Conservation (phyloP, 805 yeast species). For the Suhomyces emberorum region DNA sequence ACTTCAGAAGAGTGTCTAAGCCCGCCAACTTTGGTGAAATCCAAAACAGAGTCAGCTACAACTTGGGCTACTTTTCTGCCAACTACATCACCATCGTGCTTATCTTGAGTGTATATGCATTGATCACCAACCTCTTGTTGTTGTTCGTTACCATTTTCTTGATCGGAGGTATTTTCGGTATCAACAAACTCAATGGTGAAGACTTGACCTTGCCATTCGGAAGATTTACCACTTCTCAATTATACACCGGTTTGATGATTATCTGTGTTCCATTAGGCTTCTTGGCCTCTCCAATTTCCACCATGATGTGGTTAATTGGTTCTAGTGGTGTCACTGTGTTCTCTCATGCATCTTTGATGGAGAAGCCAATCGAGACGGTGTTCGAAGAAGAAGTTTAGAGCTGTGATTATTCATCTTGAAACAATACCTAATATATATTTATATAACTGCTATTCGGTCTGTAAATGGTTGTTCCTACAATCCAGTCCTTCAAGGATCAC, state of each 20-base stretch:
- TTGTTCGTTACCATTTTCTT: slow-evolving; percentile 77
- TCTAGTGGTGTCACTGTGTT: slow-evolving; percentile 76
- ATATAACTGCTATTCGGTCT: too few relatives aligned
- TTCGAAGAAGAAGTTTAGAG: slow-evolving; percentile 74
- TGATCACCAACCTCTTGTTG: slow-evolving; percentile 79
- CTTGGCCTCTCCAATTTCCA: slow-evolving; percentile 83
- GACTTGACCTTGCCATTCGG: slow-evolving; percentile 78
- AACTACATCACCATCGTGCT: slow-evolving; percentile 78
- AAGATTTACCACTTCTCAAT: slow-evolving; percentile 67
- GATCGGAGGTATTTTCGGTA: slow-evolving; percentile 72
- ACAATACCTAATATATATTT: too few relatives aligned
- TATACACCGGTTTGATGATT: slow-evolving; percentile 78
- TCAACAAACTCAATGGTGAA: slow-evolving; percentile 73
- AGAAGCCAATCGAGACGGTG: slow-evolving; percentile 92
- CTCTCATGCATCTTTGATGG: slow-evolving; percentile 86
- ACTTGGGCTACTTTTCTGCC: slow-evolving; percentile 81
- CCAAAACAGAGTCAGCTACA: slow-evolving; percentile 84
- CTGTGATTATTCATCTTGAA: too few relatives aligned
- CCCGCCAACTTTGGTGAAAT: slow-evolving; percentile 87
- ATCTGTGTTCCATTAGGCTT: slow-evolving; percentile 79
- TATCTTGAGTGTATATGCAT: slow-evolving; percentile 74
- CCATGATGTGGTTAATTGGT: slow-evolving; percentile 89
- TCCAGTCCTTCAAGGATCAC: too few relatives aligned
- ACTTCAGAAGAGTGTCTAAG: slow-evolving; percentile 81
- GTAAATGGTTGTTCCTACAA: too few relatives aligned